Percentiles rank a stretch among this genome's conserved stretches.
Evolutionary conservation across 768 basidiomycete genomes (phyloP).

Genomic region (Agaricus blazei): DNA sequence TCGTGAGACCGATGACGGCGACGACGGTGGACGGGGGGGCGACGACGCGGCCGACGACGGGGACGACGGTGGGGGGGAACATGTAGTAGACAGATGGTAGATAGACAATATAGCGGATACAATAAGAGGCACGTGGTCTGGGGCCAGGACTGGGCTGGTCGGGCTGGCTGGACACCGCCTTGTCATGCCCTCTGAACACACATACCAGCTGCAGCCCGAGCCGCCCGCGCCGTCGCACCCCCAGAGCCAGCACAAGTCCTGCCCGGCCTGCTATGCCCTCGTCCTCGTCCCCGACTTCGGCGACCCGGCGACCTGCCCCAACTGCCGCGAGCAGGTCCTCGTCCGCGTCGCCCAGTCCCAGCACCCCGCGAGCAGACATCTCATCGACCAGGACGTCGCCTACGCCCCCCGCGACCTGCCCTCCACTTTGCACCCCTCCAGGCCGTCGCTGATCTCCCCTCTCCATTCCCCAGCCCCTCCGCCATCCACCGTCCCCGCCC

Average conservation of each 20-base stretch:
- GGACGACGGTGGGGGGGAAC: slow-evolving; percentile 3
- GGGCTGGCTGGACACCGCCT: slow-evolving; percentile 12
- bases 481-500: background rate
- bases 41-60: background rate
- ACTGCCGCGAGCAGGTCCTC: slow-evolving; percentile 21
- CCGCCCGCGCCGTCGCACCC: background rate
- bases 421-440: slow-evolving; percentile 2
- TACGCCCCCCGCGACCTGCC: slow-evolving; percentile 19
- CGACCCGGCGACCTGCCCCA: slow-evolving; percentile 13
- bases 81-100: background rate
- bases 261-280: slow-evolving; percentile 6
- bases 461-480: background rate
- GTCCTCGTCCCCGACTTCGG: slow-evolving; percentile 5
- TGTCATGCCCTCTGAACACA: slow-evolving; percentile 52
- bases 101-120: background rate
- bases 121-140: slow-evolving; percentile 7
- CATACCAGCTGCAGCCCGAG: background rate
- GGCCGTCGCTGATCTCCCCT: too few relatives aligned
- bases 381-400: slow-evolving; percentile 16
- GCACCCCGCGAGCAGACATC: background rate
- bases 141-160: background rate
- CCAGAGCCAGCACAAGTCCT: slow-evolving; percentile 6
- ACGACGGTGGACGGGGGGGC: slow-evolving; percentile 2
- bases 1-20: background rate
- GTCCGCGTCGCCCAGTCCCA: slow-evolving; percentile 7